Percentiles rank a stretch among this genome's conserved stretches.
Conservation (phyloP, 371 early-diverging fungal species). For the Apophysomyces sp. region DNA sequence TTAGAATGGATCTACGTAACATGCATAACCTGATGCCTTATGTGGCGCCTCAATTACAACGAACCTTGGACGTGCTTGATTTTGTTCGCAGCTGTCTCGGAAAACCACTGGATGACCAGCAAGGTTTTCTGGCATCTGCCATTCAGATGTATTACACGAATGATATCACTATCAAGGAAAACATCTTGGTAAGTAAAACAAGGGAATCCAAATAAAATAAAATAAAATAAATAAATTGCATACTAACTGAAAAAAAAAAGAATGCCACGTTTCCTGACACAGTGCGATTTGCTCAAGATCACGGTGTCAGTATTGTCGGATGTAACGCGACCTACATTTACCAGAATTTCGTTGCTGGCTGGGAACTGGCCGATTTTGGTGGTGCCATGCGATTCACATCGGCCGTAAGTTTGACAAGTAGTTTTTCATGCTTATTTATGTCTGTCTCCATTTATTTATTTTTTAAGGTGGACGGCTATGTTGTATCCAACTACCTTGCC, state of each 20-base stretch:
- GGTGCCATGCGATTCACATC: slow-evolving; percentile 46
- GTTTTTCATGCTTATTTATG: neutral
- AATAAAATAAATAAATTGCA: too few species aligned
- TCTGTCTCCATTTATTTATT: neutral
- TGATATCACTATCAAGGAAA: slow-evolving; percentile 40
- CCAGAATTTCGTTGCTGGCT: slow-evolving; percentile 49
- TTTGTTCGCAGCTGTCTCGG: slow-evolving; percentile 27
- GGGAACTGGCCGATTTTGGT: slow-evolving; percentile 43
- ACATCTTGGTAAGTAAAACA: slow-evolving; percentile 30
- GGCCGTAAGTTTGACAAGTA: slow-evolving; percentile 20
- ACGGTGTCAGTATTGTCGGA: slow-evolving; percentile 37
- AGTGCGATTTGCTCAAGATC: slow-evolving; percentile 32
- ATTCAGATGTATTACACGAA: slow-evolving; percentile 32
- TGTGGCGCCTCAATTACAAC: slow-evolving; percentile 17
- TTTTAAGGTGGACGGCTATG: slow-evolving; percentile 36
- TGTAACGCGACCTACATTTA: slow-evolving; percentile 38
- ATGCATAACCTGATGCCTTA: slow-evolving; percentile 20
- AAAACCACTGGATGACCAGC: slow-evolving; percentile 21
- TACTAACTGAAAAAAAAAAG: slow-evolving; percentile 5
- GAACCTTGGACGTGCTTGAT: slow-evolving; percentile 14
- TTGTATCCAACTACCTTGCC: slow-evolving; percentile 44
- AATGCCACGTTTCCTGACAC: slow-evolving; percentile 43
- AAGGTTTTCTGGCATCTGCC: slow-evolving; percentile 42
- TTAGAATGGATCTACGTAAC: slow-evolving; percentile 42
- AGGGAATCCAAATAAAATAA: too few species aligned